Base-by-base conservation (phyloP, 306 rosid genomes). In the Trifolium dubium region DNA sequence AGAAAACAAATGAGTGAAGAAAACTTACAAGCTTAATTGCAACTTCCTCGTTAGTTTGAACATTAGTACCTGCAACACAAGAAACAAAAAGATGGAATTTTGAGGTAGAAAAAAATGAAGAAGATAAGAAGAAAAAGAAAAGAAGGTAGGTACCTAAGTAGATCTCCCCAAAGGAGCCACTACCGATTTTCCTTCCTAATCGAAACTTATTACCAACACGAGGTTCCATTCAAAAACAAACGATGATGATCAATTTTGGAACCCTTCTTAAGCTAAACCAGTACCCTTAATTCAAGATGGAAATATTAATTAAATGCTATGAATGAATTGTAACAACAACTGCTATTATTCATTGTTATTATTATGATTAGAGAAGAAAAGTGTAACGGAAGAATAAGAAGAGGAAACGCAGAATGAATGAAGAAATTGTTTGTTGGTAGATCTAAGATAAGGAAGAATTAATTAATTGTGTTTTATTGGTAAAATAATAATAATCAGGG, bases 91-190 rank as follows among this genome's bases (percentile, higher is more conserved):
- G n/a, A n/a, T n/a, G n/a, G n/a, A n/a, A n/a, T n/a, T n/a, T n/a
- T n/a, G n/a, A n/a, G n/a, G n/a, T n/a, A n/a, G n/a, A n/a, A 8
- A 59, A 74, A 19, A 65, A 65, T 11, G 3, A 71, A 2, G 8
- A 77, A 17, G 14, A 12, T 2, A 34, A 62, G 4, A 12, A 60
- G 34, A 18, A 8, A 19, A 18, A 8, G 23, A 4, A 32, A 32
- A 32, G 5, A 12, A 19, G 8, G 46, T 11, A 29, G 80, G 18
- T 82, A 91, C 98, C 98, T 30, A 90, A 86, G 83, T 93, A 90
- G 92, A 93, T 93, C 96, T 93, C 97, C 15, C 98, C 98, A 28
- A 93, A 93, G 34, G 98, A 93, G 58, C 98, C 96, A 79, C 98
- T 88, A 29, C 98, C 98, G 88, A 93, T 89, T 88, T 93, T 93